Conservation (phyloP, 352 stramenopile species). For the Globisporangium ultimum region DNA sequence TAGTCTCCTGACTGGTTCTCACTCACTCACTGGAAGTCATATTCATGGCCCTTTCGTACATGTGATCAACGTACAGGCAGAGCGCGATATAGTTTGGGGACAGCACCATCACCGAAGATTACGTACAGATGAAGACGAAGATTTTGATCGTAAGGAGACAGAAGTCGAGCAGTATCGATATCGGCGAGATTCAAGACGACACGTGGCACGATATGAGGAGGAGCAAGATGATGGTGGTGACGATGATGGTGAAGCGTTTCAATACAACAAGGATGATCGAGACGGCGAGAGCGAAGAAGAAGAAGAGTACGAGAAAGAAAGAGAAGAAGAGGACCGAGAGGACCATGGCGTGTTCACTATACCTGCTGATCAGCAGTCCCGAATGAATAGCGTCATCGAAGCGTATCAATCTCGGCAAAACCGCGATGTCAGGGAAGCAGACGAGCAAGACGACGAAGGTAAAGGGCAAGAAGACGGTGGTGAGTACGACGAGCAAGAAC, state of each 20-base stretch:
- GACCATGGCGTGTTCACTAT: slow-evolving; percentile 3
- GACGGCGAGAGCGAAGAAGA: slow-evolving; percentile 1
- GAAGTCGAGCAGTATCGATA: background rate
- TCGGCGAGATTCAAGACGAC: slow-evolving; percentile 1
- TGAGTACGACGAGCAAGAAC: slow-evolving; percentile 5
- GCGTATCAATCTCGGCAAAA: slow-evolving; percentile 10
- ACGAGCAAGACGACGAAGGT: slow-evolving; percentile 1
- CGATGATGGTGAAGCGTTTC: slow-evolving; percentile 25
- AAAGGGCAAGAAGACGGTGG: background rate
- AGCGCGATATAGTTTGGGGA: background rate
- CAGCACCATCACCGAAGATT: background rate
- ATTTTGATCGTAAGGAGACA: background rate
- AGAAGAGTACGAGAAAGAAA: slow-evolving; percentile 6
- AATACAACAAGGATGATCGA: slow-evolving; percentile 15
- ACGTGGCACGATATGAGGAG: slow-evolving; percentile 2
- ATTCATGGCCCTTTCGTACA: no score
- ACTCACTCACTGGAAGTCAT: background rate
- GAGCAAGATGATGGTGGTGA: slow-evolving; percentile 25
- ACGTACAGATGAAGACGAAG: slow-evolving; percentile 15
- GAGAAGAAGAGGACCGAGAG: slow-evolving; percentile 2
- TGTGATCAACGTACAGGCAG: background rate
- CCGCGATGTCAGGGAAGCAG: background rate
- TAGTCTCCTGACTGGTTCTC: background rate
- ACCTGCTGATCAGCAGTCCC: background rate
- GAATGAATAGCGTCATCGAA: slow-evolving; percentile 13